Percentiles rank a stretch among this genome's conserved stretches.
These are phyloP conservation scores for Annulohypoxylon nitens DNA, from an alignment of 495 filamentous ascomycete species.

Conservation along the genomic window DNA sequence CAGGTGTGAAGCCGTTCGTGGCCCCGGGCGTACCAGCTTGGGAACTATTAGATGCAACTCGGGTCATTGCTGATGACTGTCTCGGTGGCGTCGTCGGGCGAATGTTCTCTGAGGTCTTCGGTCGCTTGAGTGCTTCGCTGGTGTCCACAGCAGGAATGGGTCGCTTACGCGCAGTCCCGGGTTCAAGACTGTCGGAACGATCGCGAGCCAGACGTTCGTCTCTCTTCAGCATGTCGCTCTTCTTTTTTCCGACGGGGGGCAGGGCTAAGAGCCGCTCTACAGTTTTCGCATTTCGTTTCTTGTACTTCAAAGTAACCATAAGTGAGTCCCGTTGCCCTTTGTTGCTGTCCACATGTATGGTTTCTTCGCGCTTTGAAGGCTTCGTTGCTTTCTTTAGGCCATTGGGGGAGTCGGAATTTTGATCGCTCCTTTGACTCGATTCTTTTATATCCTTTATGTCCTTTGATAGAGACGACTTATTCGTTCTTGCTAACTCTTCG, in stretches of 20 bases:
- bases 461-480: slow-evolving; percentile 53
- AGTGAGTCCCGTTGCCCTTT: slow-evolving; percentile 46
- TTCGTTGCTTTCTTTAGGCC: slow-evolving; percentile 55
- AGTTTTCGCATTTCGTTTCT: slow-evolving; percentile 57
- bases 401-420: slow-evolving; percentile 54
- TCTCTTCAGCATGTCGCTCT: slow-evolving; percentile 55
- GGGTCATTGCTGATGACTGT: slow-evolving; percentile 60
- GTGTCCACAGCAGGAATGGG: slow-evolving; percentile 55
- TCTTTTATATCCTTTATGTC: slow-evolving; percentile 55
- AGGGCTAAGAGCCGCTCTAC: slow-evolving; percentile 59
- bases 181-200: slow-evolving; percentile 56
- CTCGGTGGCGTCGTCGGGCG: slow-evolving; percentile 60
- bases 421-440: slow-evolving; percentile 46
- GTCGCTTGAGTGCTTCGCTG: slow-evolving; percentile 49
- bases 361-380: slow-evolving; percentile 47
- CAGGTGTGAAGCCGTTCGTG: slow-evolving; percentile 55
- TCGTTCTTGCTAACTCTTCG: slow-evolving; percentile 55
- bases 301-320: slow-evolving; percentile 55
- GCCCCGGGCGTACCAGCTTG: slow-evolving; percentile 58
- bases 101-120: slow-evolving; percentile 46
- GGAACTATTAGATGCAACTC: slow-evolving; percentile 62
- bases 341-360: slow-evolving; percentile 49
- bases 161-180: slow-evolving; percentile 58
- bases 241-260: slow-evolving; percentile 53
- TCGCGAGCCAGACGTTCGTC: slow-evolving; percentile 50